Percentiles rank a stretch among this genome's conserved stretches.
These are phyloP conservation scores for Linum trigynum DNA, from an alignment of 345 rosid genomes.

Conservation along the genomic window DNA sequence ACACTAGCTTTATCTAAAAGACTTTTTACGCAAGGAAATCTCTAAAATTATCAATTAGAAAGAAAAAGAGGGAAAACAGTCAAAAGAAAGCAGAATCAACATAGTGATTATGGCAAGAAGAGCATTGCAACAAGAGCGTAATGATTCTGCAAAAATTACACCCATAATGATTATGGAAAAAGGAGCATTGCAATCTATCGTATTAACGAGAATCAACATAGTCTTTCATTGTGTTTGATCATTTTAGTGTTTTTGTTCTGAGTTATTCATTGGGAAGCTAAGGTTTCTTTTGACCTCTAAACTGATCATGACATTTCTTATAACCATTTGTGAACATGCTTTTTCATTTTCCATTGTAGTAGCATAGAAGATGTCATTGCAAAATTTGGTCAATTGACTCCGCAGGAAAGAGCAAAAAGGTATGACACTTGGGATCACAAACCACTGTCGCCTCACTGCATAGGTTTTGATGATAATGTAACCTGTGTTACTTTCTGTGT, in stretches of 20 bases:
- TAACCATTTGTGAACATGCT: background rate
- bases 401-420: constrained; percentile 92
- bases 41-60: no score
- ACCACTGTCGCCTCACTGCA: background rate
- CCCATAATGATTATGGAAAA: no score
- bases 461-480: background rate
- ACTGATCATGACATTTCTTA: background rate
- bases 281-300: background rate
- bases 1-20: no score
- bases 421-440: constrained; percentile 7
- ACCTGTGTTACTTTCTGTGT: background rate
- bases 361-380: constrained; percentile 67
- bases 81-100: no score
- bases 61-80: no score
- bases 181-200: no score
- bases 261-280: background rate
- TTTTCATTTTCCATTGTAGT: constrained; percentile 23
- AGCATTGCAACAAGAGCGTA: no score
- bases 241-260: background rate
- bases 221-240: background rate
- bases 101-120: no score
- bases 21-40: no score
- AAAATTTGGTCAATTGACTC: constrained; percentile 65
- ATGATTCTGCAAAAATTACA: no score
- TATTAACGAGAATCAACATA: no score